Percentiles rank a stretch among this genome's conserved stretches.
Evolutionary conservation across 495 filamentous ascomycete species (phyloP).

Genomic region (Friedmanniomyces endolithicus): DNA sequence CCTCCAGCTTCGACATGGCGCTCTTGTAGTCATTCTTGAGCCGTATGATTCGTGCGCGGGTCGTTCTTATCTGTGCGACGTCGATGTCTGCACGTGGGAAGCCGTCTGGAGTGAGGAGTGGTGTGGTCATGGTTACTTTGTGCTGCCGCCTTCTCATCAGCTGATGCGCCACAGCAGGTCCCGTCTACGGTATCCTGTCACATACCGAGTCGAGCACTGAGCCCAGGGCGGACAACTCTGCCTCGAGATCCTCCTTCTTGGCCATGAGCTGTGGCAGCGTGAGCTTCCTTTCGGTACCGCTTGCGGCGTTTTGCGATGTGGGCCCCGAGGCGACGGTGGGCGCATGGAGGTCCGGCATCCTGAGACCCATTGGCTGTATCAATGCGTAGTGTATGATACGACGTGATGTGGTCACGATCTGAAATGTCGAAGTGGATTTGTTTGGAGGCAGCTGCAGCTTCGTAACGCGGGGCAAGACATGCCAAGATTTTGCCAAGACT

Average conservation of each 20-base stretch:
- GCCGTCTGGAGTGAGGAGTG: slow-evolving; percentile 78
- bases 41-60: slow-evolving; percentile 74
- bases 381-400: not conserved
- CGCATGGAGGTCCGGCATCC: slow-evolving; percentile 28
- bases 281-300: slow-evolving; percentile 23
- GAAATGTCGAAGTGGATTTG: too few relatives aligned
- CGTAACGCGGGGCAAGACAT: too few relatives aligned
- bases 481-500: too few relatives aligned
- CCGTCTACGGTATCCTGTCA: slow-evolving; percentile 4
- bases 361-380: slow-evolving; percentile 10
- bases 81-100: slow-evolving; percentile 91
- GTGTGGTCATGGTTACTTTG: slow-evolving; percentile 82
- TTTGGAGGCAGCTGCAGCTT: too few relatives aligned
- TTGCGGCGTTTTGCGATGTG: slow-evolving; percentile 24
- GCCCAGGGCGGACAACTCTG: slow-evolving; percentile 70
- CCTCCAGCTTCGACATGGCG: slow-evolving; percentile 70
- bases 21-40: slow-evolving; percentile 89
- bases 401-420: too few relatives aligned
- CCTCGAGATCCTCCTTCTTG: slow-evolving; percentile 72
- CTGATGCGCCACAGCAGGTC: not conserved
- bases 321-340: slow-evolving; percentile 33
- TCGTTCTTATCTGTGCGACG: slow-evolving; percentile 89
- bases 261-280: slow-evolving; percentile 45
- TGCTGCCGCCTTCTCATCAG: slow-evolving; percentile 39
- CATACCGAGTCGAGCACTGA: slow-evolving; percentile 78